Conservation (phyloP, 2,329 filamentous ascomycete genomes). For the Cladosporium sphaerospermum region DNA sequence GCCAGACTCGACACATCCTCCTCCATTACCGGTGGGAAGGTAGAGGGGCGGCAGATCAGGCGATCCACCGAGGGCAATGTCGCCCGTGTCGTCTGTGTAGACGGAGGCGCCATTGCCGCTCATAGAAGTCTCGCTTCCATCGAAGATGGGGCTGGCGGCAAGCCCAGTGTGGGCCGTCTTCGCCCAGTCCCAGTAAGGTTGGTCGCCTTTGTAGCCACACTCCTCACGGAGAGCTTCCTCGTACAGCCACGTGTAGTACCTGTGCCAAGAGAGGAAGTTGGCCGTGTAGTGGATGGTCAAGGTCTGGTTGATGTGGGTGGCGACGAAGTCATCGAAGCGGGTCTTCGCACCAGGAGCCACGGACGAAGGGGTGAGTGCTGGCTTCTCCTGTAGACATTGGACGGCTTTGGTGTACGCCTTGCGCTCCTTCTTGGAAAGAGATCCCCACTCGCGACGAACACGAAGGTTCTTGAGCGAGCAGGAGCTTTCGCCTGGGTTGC, state of each 20-base stretch:
- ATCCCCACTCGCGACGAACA: constrained; percentile 39
- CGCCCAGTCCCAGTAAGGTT: constrained; percentile 47
- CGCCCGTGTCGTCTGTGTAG: constrained; percentile 9
- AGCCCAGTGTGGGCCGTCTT: constrained; percentile 37
- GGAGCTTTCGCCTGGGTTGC: neutral
- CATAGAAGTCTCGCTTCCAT: constrained; percentile 45
- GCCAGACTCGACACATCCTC: constrained; percentile 47
- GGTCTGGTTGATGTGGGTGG: constrained; percentile 23
- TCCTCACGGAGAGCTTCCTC: constrained; percentile 39
- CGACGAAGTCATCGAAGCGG: constrained; percentile 28
- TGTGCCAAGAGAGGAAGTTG: constrained; percentile 38
- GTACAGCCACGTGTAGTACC: constrained; percentile 38
- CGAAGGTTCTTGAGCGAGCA: constrained; percentile 29
- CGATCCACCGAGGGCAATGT: constrained; percentile 10
- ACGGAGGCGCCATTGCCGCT: constrained; percentile 25
- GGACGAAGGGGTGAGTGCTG: constrained; percentile 8
- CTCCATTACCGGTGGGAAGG: constrained; percentile 45
- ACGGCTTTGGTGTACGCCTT: constrained; percentile 16
- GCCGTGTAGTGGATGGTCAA: constrained; percentile 17
- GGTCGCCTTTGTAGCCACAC: constrained; percentile 37
- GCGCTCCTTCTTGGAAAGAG: constrained; percentile 19
- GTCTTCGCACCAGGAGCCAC: constrained; percentile 21
- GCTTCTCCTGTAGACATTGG: constrained; percentile 16
- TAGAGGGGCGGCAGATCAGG: constrained; percentile 20
- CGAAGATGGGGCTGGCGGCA: constrained; percentile 47